Evolutionary conservation across 2,329 filamentous ascomycete species (phyloP).

Genomic region (Aureobasidium sp.): DNA sequence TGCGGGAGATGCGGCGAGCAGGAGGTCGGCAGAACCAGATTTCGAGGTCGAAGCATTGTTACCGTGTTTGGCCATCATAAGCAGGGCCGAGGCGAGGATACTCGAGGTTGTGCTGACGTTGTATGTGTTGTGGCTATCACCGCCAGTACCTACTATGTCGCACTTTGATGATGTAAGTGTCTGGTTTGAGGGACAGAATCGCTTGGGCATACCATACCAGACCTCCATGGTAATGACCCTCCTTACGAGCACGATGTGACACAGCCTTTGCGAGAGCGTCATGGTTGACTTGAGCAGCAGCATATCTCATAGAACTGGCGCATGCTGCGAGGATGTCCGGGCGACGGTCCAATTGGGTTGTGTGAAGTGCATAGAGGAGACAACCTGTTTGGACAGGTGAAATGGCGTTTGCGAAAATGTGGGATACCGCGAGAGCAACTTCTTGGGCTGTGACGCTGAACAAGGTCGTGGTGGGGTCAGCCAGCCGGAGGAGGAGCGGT

Average conservation of each 20-base stretch:
- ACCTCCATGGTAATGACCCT: conserved; percentile 72
- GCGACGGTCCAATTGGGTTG: conserved; percentile 74
- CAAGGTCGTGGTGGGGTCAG: conserved; percentile 45
- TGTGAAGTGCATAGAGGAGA: conserved; percentile 83
- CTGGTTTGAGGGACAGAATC: accelerated
- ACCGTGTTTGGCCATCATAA: conserved; percentile 88
- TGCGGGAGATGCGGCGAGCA: conserved; percentile 60
- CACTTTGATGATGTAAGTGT: conserved; percentile 38
- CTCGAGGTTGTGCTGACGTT: conserved; percentile 95
- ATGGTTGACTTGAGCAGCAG: conserved; percentile 63
- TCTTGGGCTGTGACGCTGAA: conserved; percentile 58
- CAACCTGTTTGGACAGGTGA: conserved; percentile 84
- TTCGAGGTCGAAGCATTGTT: conserved; percentile 93
- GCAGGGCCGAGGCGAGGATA: conserved; percentile 76
- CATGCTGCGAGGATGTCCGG: conserved; percentile 81
- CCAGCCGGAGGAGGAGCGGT: conserved; percentile 63
- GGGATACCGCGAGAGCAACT: conserved; percentile 79
- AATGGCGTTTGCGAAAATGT: conserved; percentile 85
- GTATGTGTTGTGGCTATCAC: conserved; percentile 95
- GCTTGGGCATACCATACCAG: conserved; percentile 50
- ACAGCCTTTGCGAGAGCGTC: conserved; percentile 53
- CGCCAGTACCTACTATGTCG: conserved; percentile 95
- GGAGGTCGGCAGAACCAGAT: conserved; percentile 87
- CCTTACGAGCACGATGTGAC: conserved; percentile 49
- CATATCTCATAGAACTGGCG: conserved; percentile 73